Conservation (phyloP, 495 filamentous ascomycete species). For the Podospora comata region DNA sequence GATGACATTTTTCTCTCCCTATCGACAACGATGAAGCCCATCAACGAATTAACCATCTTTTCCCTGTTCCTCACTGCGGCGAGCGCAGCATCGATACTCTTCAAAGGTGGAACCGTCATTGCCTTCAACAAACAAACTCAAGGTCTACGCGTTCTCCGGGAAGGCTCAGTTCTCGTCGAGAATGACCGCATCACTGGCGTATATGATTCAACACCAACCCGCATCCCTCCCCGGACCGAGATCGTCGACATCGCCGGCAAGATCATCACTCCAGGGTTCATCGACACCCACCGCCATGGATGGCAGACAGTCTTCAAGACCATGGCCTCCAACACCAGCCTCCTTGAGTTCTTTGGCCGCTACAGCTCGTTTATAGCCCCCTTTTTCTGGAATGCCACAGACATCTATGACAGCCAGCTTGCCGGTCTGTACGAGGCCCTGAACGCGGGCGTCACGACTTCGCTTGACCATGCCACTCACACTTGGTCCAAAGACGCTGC, state of each 20-base stretch:
- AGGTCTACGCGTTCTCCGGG: slow-evolving; percentile 16
- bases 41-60: slow-evolving; percentile 12
- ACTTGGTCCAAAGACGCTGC: slow-evolving; percentile 28
- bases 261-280: slow-evolving; percentile 6
- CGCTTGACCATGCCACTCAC: slow-evolving; percentile 33
- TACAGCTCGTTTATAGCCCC: slow-evolving; percentile 20
- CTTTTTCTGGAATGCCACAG: slow-evolving; percentile 18
- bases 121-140: slow-evolving; percentile 19
- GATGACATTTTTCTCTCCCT: no score
- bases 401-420: slow-evolving; percentile 23
- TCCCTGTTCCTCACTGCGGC: slow-evolving; percentile 16
- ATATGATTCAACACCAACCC: slow-evolving; percentile 10
- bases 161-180: slow-evolving; percentile 17
- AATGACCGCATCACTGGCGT: slow-evolving; percentile 21
- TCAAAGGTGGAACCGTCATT: slow-evolving; percentile 19
- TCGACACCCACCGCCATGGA: slow-evolving; percentile 6
- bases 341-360: slow-evolving; percentile 18
- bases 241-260: slow-evolving; percentile 17
- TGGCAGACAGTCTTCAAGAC: slow-evolving; percentile 15
- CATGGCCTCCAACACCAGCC: slow-evolving; percentile 19
- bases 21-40: slow-evolving; percentile 14
- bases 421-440: slow-evolving; percentile 26
- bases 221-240: slow-evolving; percentile 14
- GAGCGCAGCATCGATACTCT: slow-evolving; percentile 17
- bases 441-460: slow-evolving; percentile 34